A percentile compares a stretch with the other conserved stretches of the same genome.
These are phyloP conservation scores for Chaetomiaceae sp. DNA, from an alignment of 2,329 filamentous ascomycete species.

Conservation along the genomic window DNA sequence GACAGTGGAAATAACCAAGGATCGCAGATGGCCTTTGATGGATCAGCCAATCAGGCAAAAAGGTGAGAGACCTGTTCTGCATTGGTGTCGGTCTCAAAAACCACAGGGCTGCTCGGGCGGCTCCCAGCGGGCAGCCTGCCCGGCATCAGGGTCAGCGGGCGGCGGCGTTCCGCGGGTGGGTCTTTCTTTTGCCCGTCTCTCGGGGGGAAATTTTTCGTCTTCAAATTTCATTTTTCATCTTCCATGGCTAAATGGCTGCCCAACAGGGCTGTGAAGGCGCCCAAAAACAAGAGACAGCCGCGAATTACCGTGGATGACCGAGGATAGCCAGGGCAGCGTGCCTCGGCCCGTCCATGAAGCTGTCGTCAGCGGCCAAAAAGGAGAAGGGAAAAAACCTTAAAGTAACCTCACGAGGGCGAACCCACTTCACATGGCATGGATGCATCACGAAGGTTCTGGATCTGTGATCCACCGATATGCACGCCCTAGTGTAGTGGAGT, in stretches of 20 bases:
- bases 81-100: too few species aligned
- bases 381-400: constrained; percentile 7
- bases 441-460: constrained; percentile 6
- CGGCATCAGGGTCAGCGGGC: too few species aligned
- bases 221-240: too few species aligned
- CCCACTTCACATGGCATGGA: constrained; percentile 6
- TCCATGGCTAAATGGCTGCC: too few species aligned
- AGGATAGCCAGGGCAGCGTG: constrained; percentile 8
- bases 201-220: constrained; percentile 7
- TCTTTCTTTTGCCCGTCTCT: not conserved
- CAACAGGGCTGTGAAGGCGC: not conserved
- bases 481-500: not conserved
- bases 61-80: constrained; percentile 3
- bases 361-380: not conserved
- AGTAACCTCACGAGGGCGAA: constrained; percentile 4
- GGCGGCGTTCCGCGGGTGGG: too few species aligned
- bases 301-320: constrained; percentile 11
- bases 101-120: too few species aligned
- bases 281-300: not conserved
- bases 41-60: constrained; percentile 4
- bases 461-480: constrained; percentile 2
- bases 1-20: not conserved
- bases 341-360: constrained; percentile 9
- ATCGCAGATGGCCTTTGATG: not conserved
- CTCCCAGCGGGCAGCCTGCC: too few species aligned